Conservation (phyloP, 2,329 filamentous ascomycete genomes). For the Pestalotiopsis sp. region DNA sequence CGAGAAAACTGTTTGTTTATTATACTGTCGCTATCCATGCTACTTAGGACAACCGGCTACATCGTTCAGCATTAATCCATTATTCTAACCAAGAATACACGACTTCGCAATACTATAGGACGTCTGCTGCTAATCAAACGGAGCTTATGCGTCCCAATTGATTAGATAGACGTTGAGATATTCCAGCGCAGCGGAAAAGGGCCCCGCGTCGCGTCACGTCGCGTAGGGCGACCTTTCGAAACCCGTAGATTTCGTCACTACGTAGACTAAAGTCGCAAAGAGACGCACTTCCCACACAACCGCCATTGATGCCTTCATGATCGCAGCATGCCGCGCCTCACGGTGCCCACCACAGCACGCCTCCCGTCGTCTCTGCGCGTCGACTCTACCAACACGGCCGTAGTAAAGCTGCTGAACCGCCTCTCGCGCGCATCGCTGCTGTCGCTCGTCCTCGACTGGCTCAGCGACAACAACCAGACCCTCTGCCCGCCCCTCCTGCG, state of each 20-base stretch:
- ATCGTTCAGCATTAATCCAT: background rate
- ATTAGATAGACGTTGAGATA: background rate
- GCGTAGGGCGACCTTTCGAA: background rate
- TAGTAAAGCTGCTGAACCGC: conserved; percentile 68
- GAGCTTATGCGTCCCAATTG: too few relatives aligned
- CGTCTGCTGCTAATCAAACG: too few relatives aligned
- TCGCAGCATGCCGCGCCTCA: conserved; percentile 55
- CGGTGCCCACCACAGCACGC: conserved; percentile 71
- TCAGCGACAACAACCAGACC: conserved; percentile 66
- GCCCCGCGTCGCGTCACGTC: background rate
- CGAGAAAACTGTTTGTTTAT: background rate
- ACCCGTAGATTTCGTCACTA: background rate
- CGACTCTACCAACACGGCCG: conserved; percentile 63
- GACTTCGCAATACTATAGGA: too few relatives aligned
- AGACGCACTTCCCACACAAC: background rate
- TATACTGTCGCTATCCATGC: background rate
- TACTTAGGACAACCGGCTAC: background rate
- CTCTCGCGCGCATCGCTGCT: conserved; percentile 75
- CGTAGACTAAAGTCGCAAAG: background rate
- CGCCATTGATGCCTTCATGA: background rate
- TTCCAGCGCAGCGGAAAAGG: background rate
- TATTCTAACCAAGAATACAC: too few relatives aligned
- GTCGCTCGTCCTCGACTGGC: conserved; percentile 76
- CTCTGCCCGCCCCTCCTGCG: conserved; percentile 63
- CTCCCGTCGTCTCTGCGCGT: conserved; percentile 74